A percentile compares a stretch with the other conserved stretches of the same genome.
Conservation (phyloP, 352 stramenopile genomes). For the Albugo candida region DNA sequence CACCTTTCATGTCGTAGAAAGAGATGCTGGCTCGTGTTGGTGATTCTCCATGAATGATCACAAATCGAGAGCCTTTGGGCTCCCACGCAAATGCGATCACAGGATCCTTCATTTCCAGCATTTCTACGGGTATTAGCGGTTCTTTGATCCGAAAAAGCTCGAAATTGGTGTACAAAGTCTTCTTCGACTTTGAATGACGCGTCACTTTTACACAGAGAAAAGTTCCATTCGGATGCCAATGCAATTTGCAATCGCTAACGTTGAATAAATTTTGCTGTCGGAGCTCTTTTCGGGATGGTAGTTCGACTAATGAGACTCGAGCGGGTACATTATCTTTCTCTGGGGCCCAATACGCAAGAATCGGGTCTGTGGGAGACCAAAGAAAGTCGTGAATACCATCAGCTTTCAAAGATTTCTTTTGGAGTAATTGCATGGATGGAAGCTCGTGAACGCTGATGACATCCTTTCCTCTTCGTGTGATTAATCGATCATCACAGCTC, state of each 20-base stretch:
- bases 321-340: slow-evolving; percentile 89
- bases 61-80: slow-evolving; percentile 90
- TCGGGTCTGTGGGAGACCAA: slow-evolving; percentile 90
- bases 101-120: slow-evolving; percentile 93
- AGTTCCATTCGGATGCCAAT: slow-evolving; percentile 93
- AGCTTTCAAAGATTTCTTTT: slow-evolving; percentile 91
- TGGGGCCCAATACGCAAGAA: slow-evolving; percentile 93
- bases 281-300: slow-evolving; percentile 87
- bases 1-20: slow-evolving; percentile 91
- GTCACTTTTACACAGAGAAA: slow-evolving; percentile 84
- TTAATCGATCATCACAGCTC: slow-evolving; percentile 89
- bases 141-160: slow-evolving; percentile 95
- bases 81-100: slow-evolving; percentile 95
- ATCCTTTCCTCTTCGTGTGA: slow-evolving; percentile 87
- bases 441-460: slow-evolving; percentile 90
- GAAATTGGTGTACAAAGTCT: slow-evolving; percentile 98
- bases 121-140: slow-evolving; percentile 91
- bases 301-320: slow-evolving; percentile 92
- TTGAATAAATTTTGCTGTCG: slow-evolving; percentile 98
- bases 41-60: slow-evolving; percentile 90
- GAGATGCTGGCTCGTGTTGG: slow-evolving; percentile 85
- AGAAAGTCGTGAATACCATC: slow-evolving; percentile 95
- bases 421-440: slow-evolving; percentile 91
- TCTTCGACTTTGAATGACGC: slow-evolving; percentile 86
- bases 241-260: slow-evolving; percentile 86